These are phyloP conservation scores for Tylopilus plumbeoviolaceoides DNA, from an alignment of 768 basidiomycete genomes.

Conservation along the genomic window DNA sequence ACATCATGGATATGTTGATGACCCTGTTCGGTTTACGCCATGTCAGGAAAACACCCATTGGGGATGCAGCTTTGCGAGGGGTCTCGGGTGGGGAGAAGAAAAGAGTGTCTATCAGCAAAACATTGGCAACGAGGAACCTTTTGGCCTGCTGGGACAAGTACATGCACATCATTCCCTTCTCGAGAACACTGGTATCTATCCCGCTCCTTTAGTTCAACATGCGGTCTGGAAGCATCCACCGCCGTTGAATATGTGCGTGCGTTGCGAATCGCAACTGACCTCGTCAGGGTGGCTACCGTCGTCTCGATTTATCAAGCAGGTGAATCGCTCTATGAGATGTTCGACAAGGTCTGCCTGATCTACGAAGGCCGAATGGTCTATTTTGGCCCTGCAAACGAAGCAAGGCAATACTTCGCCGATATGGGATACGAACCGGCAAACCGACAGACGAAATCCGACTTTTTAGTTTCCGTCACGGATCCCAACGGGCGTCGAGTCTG, in stretches of 20 bases:
- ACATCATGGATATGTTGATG: constrained; percentile 43
- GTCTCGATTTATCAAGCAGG: constrained; percentile 86
- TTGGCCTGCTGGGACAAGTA: constrained; percentile 77
- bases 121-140: constrained; percentile 64
- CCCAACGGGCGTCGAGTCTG: constrained; percentile 55
- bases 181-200: constrained; percentile 39
- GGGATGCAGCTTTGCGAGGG: constrained; percentile 73
- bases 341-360: constrained; percentile 68
- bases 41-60: constrained; percentile 69
- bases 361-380: constrained; percentile 57
- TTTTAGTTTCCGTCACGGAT: constrained; percentile 59
- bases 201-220: constrained; percentile 51
- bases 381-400: constrained; percentile 52
- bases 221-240: constrained; percentile 64
- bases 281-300: constrained; percentile 51
- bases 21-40: constrained; percentile 77
- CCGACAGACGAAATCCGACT: constrained; percentile 62
- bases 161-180: constrained; percentile 24
- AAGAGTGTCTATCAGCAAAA: constrained; percentile 79
- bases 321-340: constrained; percentile 60
- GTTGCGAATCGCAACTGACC: constrained; percentile 63
- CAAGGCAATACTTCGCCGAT: constrained; percentile 54
- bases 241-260: constrained; percentile 72
- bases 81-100: constrained; percentile 80
- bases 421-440: constrained; percentile 54